These are phyloP conservation scores for Coemansia interrupta DNA, from an alignment of 192 early-diverging fungal genomes.

Conservation along the genomic window DNA sequence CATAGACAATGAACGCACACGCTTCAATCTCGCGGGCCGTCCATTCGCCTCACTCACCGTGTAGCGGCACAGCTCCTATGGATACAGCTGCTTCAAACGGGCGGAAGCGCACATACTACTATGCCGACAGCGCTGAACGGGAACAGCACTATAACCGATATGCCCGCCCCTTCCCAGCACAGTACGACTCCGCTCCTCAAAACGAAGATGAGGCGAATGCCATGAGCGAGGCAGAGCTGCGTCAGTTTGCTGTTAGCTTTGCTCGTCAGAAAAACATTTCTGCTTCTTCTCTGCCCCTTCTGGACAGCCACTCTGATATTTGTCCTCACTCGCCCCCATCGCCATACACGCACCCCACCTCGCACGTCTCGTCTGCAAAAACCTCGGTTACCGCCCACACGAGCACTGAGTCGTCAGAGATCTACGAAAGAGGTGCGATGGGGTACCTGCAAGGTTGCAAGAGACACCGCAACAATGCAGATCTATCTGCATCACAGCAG, in stretches of 20 bases:
- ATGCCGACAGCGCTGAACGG: background rate
- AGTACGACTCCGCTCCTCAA: conserved; percentile 22
- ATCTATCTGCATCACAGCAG: conserved; percentile 19
- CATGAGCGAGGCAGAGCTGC: conserved; percentile 49
- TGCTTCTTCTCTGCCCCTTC: conserved; percentile 8
- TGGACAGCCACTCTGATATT: conserved; percentile 8
- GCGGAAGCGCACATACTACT: too few relatives aligned
- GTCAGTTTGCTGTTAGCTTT: conserved; percentile 25
- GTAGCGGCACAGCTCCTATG: too few relatives aligned
- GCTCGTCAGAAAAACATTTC: conserved; percentile 22
- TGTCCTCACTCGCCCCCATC: conserved; percentile 22
- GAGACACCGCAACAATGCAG: conserved; percentile 21
- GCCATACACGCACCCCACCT: conserved; percentile 18
- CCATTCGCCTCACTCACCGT: too few relatives aligned
- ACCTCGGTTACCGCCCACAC: conserved; percentile 5
- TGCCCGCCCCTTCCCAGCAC: background rate
- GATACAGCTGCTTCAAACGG: too few relatives aligned
- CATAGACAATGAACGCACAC: background rate
- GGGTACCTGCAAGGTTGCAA: conserved; percentile 12
- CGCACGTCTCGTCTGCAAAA: conserved; percentile 20
- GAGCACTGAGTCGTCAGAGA: background rate
- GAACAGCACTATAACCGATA: conserved; percentile 8
- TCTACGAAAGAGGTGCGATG: background rate
- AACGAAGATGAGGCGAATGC: conserved; percentile 43
- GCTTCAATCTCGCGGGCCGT: background rate